phyloP scores from a whole-genome alignment of 441 rosid species.

The Omphalea diandra region DNA sequence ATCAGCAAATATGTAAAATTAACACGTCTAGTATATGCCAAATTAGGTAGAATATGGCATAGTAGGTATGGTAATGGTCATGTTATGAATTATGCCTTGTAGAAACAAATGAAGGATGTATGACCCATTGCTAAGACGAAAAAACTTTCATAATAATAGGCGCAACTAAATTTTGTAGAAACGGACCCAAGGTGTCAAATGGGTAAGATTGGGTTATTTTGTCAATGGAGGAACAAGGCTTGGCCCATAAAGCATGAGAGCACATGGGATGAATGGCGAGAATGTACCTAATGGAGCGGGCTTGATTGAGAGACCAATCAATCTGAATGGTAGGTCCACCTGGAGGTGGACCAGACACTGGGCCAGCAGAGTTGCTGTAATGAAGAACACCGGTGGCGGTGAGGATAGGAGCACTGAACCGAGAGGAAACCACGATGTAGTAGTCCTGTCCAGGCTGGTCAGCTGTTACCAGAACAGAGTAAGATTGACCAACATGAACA shows the following conservation, averaged over 20 bases:
- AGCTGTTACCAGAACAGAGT: slow-evolving; percentile 76
- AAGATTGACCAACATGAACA: slow-evolving; percentile 86
- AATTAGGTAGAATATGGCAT: neutral
- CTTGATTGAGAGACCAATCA: slow-evolving; percentile 93
- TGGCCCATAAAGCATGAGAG: neutral
- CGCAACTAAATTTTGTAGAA: neutral
- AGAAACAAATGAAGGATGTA: too few species aligned
- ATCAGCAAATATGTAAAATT: too few species aligned
- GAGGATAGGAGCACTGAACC: slow-evolving; percentile 57
- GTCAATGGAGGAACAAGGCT: neutral
- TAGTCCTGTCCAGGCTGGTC: slow-evolving; percentile 82
- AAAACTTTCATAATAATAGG: too few species aligned
- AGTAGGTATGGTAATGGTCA: neutral
- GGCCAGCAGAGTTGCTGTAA: slow-evolving; percentile 70
- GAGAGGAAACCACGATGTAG: slow-evolving; percentile 78
- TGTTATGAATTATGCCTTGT: neutral
- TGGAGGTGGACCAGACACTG: slow-evolving; percentile 69
- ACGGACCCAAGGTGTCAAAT: neutral
- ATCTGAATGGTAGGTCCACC: slow-evolving; percentile 77
- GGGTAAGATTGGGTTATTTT: too few species aligned
- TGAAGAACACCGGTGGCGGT: slow-evolving; percentile 66
- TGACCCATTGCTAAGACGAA: too few species aligned
- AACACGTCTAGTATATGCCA: neutral
- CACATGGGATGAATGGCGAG: neutral
- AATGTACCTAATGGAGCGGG: slow-evolving; percentile 75